Base-by-base conservation (phyloP, 176 grass and related monocot genomes). In the maize (Zea mays) region DNA sequence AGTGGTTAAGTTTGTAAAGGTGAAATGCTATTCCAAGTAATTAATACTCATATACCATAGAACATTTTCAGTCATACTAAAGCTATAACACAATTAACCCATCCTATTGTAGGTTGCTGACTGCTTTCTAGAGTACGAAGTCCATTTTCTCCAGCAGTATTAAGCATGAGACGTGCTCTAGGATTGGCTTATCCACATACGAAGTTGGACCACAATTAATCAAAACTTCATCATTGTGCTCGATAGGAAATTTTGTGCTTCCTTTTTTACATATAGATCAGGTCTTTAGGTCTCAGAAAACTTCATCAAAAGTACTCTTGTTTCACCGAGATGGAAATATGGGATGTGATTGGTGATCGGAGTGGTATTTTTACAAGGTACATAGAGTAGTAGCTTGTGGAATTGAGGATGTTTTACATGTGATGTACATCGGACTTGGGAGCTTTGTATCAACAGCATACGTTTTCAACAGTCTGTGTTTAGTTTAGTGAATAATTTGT, bases 241-340 rank as follows among this genome's bases (percentile, higher is more conserved):
- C 40, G 36, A 83, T 74, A 80, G 81, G 37, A 80, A 88, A 81
- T 81, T 84, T 88, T 88, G 77, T 79, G 67, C 71, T 65, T 74
- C 45, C 36, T 20, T 40, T 82, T 76, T 70, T 71, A 62, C 38
- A 83, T 16, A 57, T 69, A 71, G 50, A 45, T 27, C 69, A 37
- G 75, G 17, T 45, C 49, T 66, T 68, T 85, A 45, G 75, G 16
- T 64, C 70, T 69, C 67, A 27, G 27, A 27, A 27, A 27, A 27
- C 27, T 27, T 27, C 21, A 41, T 35, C 13, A 49, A 67, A 65
- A n/a, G 39, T 39, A 59, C 35, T 65, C 19, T 62, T 74, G n/a
- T 74, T 35, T 45, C 62, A 35, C 33, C 10, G 39, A 80, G 70
- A 56, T 62, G 15, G 56, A 56, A 71, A 80, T 63, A 56, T 62